Evolutionary conservation across 2,329 filamentous ascomycete species (phyloP), one percentile per base, ranked within the genome.

Genomic region (Ophiostoma himal-ulmi): DNA sequence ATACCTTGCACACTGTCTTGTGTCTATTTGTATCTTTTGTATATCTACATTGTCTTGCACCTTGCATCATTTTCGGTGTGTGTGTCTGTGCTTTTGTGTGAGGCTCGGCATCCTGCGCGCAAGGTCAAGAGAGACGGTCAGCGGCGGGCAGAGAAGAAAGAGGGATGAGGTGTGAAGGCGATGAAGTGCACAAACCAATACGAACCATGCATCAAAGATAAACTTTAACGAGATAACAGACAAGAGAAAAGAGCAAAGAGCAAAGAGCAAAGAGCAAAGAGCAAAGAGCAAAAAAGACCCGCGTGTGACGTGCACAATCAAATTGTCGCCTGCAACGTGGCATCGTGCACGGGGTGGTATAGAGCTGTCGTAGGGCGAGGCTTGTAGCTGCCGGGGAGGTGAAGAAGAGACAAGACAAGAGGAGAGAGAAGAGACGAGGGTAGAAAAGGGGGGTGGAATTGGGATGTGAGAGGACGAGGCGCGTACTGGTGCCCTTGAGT

Each of bases 301-400:
- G 62, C 7, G 64, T 67, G 64, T 8, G 64, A 67, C 64, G 39
- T 66, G 36, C 36, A 7, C 26, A 20, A 39, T 39, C 62, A 20
- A n/a, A 22, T 10, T 66, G 11, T 44, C 37, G 37, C 39, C 37
- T 67, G 64, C 64, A 67, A 67, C 64, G 64, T 67, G 37, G 64
- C 64, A 67, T 67, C 64, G 37, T 41, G 64, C n/a, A 17, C 39
- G 22, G 34, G 37, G 22, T 20, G 37, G 36, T 5, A 5, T 5
- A 17, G 17, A 30, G 30, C 0, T 30, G 64, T 44, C 64, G 13
- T 41, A 54, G 20, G n/a, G 48, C 48, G 48, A 17, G 20, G 20
- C 22, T 54, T n/a, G 26, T 39, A 11, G 64, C n/a, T 26, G 64
- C 2, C 3, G 30, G 11, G 34, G 62, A 36, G 60, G 37, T n/a